A percentile compares a stretch with the other conserved stretches of the same genome.
phyloP scores from a whole-genome alignment of 257 asterid species.

The Solanum rostratum region DNA sequence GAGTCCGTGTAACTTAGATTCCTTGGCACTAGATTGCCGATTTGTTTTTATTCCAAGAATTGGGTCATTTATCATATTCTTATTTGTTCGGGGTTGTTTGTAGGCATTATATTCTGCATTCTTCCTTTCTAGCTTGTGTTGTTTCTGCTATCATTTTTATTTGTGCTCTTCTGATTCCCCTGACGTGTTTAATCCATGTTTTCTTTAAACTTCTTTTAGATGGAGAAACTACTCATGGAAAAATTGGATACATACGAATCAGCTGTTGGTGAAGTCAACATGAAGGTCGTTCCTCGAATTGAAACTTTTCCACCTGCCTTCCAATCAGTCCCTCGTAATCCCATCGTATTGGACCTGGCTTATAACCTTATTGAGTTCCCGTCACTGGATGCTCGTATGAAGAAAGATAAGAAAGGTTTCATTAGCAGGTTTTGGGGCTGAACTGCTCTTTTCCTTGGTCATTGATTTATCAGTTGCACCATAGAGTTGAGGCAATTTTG shows the following conservation, averaged over 20 bases:
- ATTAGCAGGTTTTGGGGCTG: slow-evolving; percentile 81
- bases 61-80: not conserved
- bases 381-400: slow-evolving; percentile 70
- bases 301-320: slow-evolving; percentile 50
- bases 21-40: not conserved
- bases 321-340: slow-evolving; percentile 43
- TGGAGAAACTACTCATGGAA: slow-evolving; percentile 61
- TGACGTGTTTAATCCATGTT: not conserved
- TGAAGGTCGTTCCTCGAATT: slow-evolving; percentile 32
- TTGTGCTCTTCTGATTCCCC: not conserved
- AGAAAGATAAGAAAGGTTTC: slow-evolving; percentile 82
- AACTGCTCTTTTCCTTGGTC: not conserved
- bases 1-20: not conserved
- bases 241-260: slow-evolving; percentile 67
- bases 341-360: slow-evolving; percentile 57
- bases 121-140: not conserved
- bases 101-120: not conserved
- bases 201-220: slow-evolving; percentile 22
- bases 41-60: not conserved
- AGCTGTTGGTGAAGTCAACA: slow-evolving; percentile 66
- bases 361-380: slow-evolving; percentile 70
- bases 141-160: not conserved
- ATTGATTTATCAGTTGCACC: not conserved
- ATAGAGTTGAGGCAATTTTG: not conserved
- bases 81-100: not conserved